phyloP scores from a whole-genome alignment of 192 early-diverging fungal species.

The Podila epicladia region DNA sequence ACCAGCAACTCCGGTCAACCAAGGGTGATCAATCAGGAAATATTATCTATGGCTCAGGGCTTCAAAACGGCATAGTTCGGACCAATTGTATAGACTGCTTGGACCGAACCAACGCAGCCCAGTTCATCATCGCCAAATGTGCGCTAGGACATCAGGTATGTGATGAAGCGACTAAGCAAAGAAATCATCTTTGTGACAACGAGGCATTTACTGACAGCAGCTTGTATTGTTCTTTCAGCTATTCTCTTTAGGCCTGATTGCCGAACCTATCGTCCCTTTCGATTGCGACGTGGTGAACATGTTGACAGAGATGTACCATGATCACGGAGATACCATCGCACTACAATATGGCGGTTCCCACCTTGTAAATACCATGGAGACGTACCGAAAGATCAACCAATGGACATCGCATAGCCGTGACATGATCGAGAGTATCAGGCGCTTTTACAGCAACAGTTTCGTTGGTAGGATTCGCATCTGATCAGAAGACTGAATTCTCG shows the following conservation, averaged over 20 bases:
- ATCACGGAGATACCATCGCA: conserved; percentile 97
- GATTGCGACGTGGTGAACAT: conserved; percentile 94
- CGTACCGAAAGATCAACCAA: conserved; percentile 93
- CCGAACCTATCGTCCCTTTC: conserved; percentile 81
- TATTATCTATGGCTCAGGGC: conserved; percentile 22
- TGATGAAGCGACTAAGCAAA: neutral
- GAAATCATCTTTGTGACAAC: neutral
- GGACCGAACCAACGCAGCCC: conserved; percentile 97
- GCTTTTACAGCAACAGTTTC: conserved; percentile 96
- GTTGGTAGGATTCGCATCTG: conserved; percentile 60
- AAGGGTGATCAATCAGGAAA: neutral
- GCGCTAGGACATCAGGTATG: conserved; percentile 86
- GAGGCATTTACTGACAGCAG: neutral
- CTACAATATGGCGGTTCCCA: conserved; percentile 97
- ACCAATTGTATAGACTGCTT: conserved; percentile 99
- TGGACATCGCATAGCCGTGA: conserved; percentile 96
- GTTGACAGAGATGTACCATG: conserved; percentile 97
- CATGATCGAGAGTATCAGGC: conserved; percentile 91
- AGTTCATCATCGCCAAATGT: conserved; percentile 94
- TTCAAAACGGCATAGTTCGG: conserved; percentile 88
- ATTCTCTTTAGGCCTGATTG: conserved; percentile 87
- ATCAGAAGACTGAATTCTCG: neutral
- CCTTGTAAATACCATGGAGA: conserved; percentile 98
- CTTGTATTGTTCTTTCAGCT: conserved; percentile 54
- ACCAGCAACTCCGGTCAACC: conserved; percentile 57